These are phyloP conservation scores for Erodium maritimum DNA, from an alignment of 345 rosid genomes.

Conservation along the genomic window DNA sequence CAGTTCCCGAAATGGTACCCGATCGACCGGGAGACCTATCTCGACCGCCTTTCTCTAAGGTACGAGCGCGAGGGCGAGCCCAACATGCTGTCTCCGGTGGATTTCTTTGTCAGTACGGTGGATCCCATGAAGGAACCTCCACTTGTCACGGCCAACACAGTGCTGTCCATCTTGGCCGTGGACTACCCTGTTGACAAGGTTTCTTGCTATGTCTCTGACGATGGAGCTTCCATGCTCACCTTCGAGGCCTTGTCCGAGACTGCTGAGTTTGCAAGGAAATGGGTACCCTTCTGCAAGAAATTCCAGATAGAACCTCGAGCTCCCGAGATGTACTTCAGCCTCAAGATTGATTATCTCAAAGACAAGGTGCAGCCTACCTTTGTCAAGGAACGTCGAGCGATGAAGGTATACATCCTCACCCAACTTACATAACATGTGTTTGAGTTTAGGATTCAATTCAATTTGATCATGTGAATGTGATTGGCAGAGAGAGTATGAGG, in stretches of 20 bases:
- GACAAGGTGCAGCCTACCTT: slow-evolving; percentile 95
- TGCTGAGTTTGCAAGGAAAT: slow-evolving; percentile 65
- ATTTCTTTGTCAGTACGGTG: slow-evolving; percentile 91
- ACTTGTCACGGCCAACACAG: slow-evolving; percentile 80
- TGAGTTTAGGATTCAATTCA: neutral
- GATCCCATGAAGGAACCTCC: slow-evolving; percentile 99
- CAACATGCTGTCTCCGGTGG: slow-evolving; percentile 67
- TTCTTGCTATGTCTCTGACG: slow-evolving; percentile 90
- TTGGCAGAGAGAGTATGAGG: slow-evolving; percentile 87
- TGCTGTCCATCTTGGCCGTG: slow-evolving; percentile 85
- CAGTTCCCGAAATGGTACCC: slow-evolving; percentile 97
- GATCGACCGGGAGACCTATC: slow-evolving; percentile 84
- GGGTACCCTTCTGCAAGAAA: slow-evolving; percentile 89
- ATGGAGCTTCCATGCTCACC: slow-evolving; percentile 95
- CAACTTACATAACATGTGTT: neutral
- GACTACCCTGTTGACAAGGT: slow-evolving; percentile 89
- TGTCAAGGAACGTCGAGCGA: slow-evolving; percentile 87
- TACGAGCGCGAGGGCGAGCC: slow-evolving; percentile 89
- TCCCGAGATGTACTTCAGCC: slow-evolving; percentile 61
- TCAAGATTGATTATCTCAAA: slow-evolving; percentile 84
- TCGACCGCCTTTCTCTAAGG: slow-evolving; percentile 84
- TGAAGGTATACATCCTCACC: slow-evolving; percentile 56
- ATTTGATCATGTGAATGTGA: neutral
- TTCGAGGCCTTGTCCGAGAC: slow-evolving; percentile 81
- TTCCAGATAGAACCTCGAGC: slow-evolving; percentile 62